Conservation (phyloP, 148 eudicot species). For the Polygonum maritimum region DNA sequence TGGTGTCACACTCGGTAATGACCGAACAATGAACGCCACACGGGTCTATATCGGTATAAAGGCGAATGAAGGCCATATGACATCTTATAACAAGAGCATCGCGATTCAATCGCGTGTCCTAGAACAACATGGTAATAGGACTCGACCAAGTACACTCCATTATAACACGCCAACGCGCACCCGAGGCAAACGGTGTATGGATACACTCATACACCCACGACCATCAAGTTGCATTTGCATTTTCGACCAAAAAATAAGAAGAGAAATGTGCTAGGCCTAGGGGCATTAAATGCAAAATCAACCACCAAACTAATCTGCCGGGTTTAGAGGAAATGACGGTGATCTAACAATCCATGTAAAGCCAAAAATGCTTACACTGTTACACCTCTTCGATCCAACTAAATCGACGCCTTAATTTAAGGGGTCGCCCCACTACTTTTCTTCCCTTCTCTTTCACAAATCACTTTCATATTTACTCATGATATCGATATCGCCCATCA, state of each 20-base stretch:
- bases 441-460: not conserved
- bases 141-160: too few relatives aligned
- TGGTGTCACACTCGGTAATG: too few relatives aligned
- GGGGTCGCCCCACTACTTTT: conserved; percentile 1
- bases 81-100: too few relatives aligned
- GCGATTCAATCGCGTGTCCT: too few relatives aligned
- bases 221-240: too few relatives aligned
- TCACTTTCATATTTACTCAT: not conserved
- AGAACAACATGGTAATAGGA: too few relatives aligned
- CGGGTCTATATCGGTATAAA: too few relatives aligned
- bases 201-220: too few relatives aligned
- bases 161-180: too few relatives aligned
- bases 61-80: too few relatives aligned
- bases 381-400: not conserved
- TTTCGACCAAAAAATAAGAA: not conserved
- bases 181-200: too few relatives aligned
- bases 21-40: too few relatives aligned
- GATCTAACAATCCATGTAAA: not conserved
- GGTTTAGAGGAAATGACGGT: not conserved
- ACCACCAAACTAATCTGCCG: not conserved
- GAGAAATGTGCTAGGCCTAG: not conserved
- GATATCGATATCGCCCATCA: not conserved
- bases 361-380: not conserved
- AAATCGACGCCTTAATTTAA: not conserved
- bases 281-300: conserved; percentile 3